Percentiles rank a stretch among this genome's conserved stretches.
Evolutionary conservation across 2,329 filamentous ascomycete genomes (phyloP).

Genomic region (Hypocrella siamensis): DNA sequence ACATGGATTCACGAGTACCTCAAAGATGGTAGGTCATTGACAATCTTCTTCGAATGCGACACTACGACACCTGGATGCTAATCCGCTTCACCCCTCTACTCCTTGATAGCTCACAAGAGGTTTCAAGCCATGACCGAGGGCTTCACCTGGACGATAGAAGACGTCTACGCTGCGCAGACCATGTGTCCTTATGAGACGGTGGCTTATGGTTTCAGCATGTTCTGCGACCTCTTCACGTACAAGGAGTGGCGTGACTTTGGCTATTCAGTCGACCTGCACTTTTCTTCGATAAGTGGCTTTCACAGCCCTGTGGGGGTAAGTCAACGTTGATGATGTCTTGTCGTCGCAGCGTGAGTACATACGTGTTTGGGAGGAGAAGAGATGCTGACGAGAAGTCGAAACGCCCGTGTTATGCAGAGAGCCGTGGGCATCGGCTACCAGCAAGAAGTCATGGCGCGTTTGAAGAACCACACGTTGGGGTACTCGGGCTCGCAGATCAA

Average conservation of each 20-base stretch:
- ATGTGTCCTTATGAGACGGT: constrained; percentile 67
- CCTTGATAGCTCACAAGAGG: constrained; percentile 41
- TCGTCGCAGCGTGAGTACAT: too few species aligned
- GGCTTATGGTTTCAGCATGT: constrained; percentile 59
- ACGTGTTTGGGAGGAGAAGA: too few species aligned
- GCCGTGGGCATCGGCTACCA: constrained; percentile 63
- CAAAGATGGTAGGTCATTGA: background rate
- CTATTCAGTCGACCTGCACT: constrained; percentile 53
- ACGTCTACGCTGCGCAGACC: constrained; percentile 52
- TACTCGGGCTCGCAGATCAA: constrained; percentile 48
- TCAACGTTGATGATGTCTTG: constrained; percentile 2
- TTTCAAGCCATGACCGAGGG: constrained; percentile 38
- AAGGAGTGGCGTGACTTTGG: constrained; percentile 59
- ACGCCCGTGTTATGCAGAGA: too few species aligned
- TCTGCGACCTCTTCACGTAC: constrained; percentile 61
- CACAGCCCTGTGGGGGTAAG: constrained; percentile 45
- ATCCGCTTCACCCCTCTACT: background rate
- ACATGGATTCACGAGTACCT: constrained; percentile 54
- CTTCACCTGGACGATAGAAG: constrained; percentile 47
- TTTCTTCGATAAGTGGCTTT: constrained; percentile 45
- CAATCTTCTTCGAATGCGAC: too few species aligned
- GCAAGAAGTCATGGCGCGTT: constrained; percentile 54
- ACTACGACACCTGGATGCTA: too few species aligned
- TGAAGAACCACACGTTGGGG: constrained; percentile 48
- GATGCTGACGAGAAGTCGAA: too few species aligned